phyloP scores from a whole-genome alignment of 2,329 filamentous ascomycete genomes.

The Ilyonectria robusta region DNA sequence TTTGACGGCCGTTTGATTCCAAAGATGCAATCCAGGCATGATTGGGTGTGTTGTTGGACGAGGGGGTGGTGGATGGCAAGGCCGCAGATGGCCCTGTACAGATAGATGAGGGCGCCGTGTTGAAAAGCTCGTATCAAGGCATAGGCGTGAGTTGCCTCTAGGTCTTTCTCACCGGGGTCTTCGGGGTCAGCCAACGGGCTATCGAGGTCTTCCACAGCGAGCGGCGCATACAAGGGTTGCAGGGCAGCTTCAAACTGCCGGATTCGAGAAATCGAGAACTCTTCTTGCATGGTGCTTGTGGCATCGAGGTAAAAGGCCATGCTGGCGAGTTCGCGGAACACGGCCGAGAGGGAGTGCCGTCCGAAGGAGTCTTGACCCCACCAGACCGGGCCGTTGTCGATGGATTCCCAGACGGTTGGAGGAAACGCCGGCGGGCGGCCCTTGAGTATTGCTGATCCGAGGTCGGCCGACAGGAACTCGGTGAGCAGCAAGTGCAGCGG shows the following conservation, averaged over 20 bases:
- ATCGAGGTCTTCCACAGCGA: conserved; percentile 45
- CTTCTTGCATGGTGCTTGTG: conserved; percentile 28
- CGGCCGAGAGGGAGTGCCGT: conserved; percentile 52
- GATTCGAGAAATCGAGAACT: conserved; percentile 49
- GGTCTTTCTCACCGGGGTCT: conserved; percentile 34
- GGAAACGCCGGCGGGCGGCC: conserved; percentile 56
- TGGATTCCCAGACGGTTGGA: conserved; percentile 54
- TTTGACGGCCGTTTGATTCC: conserved; percentile 54
- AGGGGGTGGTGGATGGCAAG: conserved; percentile 55
- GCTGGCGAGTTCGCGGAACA: conserved; percentile 51
- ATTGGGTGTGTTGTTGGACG: conserved; percentile 56
- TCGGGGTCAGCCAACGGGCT: conserved; percentile 2
- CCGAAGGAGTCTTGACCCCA: conserved; percentile 57
- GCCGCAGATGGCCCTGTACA: conserved; percentile 59
- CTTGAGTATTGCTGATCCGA: conserved; percentile 58
- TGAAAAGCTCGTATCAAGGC: conserved; percentile 57
- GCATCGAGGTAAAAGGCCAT: conserved; percentile 50
- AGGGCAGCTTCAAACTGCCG: conserved; percentile 48
- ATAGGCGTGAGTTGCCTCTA: conserved; percentile 52
- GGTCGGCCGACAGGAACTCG: conserved; percentile 60
- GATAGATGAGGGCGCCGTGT: conserved; percentile 58
- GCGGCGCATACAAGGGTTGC: conserved; percentile 44
- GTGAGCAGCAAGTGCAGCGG: conserved; percentile 57
- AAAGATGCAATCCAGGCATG: conserved; percentile 54
- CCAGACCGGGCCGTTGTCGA: conserved; percentile 58